A percentile compares a stretch with the other conserved stretches of the same genome.
Evolutionary conservation across 2,329 filamentous ascomycete species (phyloP).

Genomic region (Penicillium sp.): DNA sequence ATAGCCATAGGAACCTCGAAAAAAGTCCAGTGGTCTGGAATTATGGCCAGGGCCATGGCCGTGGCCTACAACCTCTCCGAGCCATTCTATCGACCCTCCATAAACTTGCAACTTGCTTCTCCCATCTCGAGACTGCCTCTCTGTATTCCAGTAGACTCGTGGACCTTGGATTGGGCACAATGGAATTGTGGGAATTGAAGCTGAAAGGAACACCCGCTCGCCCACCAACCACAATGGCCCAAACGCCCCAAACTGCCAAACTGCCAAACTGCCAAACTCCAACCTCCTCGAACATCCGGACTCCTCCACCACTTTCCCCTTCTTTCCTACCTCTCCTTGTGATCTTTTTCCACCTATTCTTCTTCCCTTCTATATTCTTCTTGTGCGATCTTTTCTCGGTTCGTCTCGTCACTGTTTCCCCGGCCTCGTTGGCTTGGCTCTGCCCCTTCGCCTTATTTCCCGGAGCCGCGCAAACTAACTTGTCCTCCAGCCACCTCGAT

Average conservation of each 20-base stretch:
- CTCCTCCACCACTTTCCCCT: slow-evolving; percentile 26
- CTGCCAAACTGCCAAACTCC: slow-evolving; percentile 2
- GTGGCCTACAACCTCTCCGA: too few relatives aligned
- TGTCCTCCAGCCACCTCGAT: slow-evolving; percentile 39
- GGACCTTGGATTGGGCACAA: slow-evolving; percentile 9
- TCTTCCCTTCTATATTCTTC: slow-evolving; percentile 23
- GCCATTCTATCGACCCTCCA: not conserved
- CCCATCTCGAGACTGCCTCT: too few relatives aligned
- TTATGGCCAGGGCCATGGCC: not conserved
- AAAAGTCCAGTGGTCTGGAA: not conserved
- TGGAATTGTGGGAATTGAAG: slow-evolving; percentile 26
- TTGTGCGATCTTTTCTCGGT: slow-evolving; percentile 13
- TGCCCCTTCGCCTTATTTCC: slow-evolving; percentile 22
- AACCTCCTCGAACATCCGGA: slow-evolving; percentile 22
- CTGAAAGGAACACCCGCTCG: slow-evolving; percentile 20
- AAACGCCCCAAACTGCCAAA: not conserved
- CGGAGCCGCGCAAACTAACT: slow-evolving; percentile 33
- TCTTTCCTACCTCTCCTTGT: slow-evolving; percentile 19
- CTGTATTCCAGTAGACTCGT: too few relatives aligned
- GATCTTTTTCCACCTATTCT: slow-evolving; percentile 23
- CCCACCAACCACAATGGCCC: slow-evolving; percentile 24
- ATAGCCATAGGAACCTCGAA: not conserved
- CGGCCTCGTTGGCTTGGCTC: slow-evolving; percentile 5
- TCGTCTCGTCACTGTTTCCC: slow-evolving; percentile 4
- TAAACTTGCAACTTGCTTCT: too few relatives aligned